Evolutionary conservation across 768 basidiomycete species (phyloP).

Genomic region (Scleroderma citrinum): DNA sequence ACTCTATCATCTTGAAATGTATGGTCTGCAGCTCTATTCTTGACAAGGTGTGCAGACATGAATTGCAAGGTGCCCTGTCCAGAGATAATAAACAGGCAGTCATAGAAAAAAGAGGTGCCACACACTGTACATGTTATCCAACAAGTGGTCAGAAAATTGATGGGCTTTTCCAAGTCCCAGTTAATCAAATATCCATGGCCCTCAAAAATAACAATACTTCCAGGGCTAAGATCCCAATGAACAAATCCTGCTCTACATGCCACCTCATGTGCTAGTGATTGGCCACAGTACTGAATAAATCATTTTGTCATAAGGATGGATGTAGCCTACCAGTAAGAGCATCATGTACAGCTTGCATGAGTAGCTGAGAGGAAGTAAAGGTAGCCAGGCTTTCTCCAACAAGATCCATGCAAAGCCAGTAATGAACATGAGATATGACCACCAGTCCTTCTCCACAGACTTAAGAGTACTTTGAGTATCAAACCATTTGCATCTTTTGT

Average conservation of each 20-base stretch:
- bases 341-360: constrained; percentile 1
- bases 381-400: not conserved
- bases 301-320: not conserved
- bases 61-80: constrained; percentile 4
- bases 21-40: not conserved
- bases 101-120: not conserved
- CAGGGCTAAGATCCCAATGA: constrained; percentile 1
- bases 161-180: constrained; percentile 2
- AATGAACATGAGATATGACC: not conserved
- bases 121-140: not conserved
- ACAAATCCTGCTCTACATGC: not conserved
- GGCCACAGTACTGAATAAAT: not conserved
- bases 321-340: not conserved
- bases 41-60: not conserved
- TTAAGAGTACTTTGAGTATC: not conserved
- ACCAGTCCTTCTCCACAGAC: not conserved
- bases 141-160: not conserved
- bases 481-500: not conserved
- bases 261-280: not conserved
- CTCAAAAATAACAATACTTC: not conserved
- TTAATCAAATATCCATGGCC: not conserved
- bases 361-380: not conserved
- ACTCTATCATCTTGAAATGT: no score
- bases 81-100: not conserved
- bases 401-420: not conserved